Evolutionary conservation across 371 early-diverging fungal species (phyloP).

Genomic region (Zopfochytrium polystomum): DNA sequence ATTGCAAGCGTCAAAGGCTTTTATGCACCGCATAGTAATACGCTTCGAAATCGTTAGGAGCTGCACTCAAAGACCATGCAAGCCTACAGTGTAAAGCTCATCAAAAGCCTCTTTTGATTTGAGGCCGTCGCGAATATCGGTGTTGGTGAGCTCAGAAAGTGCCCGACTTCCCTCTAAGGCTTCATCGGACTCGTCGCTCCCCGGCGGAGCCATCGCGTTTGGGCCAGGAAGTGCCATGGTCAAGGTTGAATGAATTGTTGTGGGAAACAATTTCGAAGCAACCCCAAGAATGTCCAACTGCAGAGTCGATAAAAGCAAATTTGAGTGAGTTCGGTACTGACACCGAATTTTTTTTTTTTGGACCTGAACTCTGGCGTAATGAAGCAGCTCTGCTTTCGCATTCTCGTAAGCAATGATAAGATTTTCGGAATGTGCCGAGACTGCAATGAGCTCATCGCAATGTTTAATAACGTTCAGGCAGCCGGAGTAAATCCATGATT

Average conservation of each 20-base stretch:
- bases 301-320: neutral
- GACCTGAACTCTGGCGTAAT: conserved; percentile 57
- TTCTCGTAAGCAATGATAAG: conserved; percentile 61
- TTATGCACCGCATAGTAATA: conserved; percentile 60
- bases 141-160: conserved; percentile 55
- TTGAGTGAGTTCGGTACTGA: neutral
- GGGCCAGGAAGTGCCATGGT: conserved; percentile 38
- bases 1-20: conserved; percentile 64
- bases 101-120: conserved; percentile 65
- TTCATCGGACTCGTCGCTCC: conserved; percentile 16
- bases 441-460: conserved; percentile 65
- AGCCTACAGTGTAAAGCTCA: conserved; percentile 67
- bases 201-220: conserved; percentile 25
- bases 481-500: conserved; percentile 77
- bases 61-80: too few species aligned
- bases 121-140: conserved; percentile 63
- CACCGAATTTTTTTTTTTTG: neutral
- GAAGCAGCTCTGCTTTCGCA: conserved; percentile 72
- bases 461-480: conserved; percentile 74
- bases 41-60: neutral
- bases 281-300: conserved; percentile 74
- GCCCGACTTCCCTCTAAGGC: conserved; percentile 23
- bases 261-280: conserved; percentile 39
- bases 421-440: conserved; percentile 37
- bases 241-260: conserved; percentile 26